Percentiles rank a stretch among this genome's conserved stretches.
Evolutionary conservation across 345 rosid species (phyloP).

Genomic region (Aurinia saxatilis): DNA sequence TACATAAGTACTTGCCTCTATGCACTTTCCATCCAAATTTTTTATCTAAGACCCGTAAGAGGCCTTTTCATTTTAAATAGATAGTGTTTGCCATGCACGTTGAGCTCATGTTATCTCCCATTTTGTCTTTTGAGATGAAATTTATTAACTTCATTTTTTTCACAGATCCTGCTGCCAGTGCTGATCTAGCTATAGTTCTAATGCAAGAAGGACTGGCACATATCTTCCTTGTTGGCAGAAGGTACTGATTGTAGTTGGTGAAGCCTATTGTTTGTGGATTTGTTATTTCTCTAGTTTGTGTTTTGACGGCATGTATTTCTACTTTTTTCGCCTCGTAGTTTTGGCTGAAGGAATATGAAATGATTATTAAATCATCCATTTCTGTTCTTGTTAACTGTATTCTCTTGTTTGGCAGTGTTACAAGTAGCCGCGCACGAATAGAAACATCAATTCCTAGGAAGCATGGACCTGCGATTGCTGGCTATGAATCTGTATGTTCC

Average conservation of each 20-base stretch:
- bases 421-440: conserved; percentile 72
- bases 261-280: neutral
- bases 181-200: conserved; percentile 82
- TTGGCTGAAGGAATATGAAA: neutral
- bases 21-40: neutral
- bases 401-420: conserved; percentile 46
- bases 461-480: conserved; percentile 98
- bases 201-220: conserved; percentile 98
- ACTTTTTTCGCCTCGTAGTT: neutral
- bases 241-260: conserved; percentile 40
- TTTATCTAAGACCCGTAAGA: neutral
- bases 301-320: neutral
- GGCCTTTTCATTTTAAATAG: neutral
- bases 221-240: conserved; percentile 78
- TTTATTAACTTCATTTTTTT: neutral
- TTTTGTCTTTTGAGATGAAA: neutral
- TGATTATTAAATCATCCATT: neutral
- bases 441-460: conserved; percentile 96
- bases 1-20: neutral
- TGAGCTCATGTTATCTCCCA: neutral
- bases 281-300: neutral
- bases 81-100: neutral
- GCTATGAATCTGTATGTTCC: conserved; percentile 61
- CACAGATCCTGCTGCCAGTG: conserved; percentile 90
- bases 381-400: neutral